Evolutionary conservation across 371 early-diverging fungal genomes (phyloP), one percentile per base, ranked within the genome.

Genomic region (Mucor piriformis): DNA sequence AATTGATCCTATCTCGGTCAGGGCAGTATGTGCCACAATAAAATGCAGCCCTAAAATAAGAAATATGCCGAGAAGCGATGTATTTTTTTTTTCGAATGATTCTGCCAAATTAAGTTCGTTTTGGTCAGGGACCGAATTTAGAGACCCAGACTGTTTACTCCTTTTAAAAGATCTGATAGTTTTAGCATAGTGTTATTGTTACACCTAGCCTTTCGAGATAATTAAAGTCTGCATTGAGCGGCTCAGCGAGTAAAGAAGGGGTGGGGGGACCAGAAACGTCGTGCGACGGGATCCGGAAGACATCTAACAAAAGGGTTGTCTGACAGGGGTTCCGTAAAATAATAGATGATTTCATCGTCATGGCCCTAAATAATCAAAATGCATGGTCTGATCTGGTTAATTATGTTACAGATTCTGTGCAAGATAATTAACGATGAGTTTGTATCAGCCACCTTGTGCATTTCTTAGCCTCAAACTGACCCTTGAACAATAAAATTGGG

Each of bases 391-490:
- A 24, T 46, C 20, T 18, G 42, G 46, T 46, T 46, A 24, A 43
- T 43, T 18, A 21, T 20, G 20, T 29, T 29, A 29, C 29, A 10
- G 43, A 43, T 43, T 8, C 18, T 8, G 18, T 43, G 43, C 24
- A 25, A 12, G 11, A 23, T 46, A 46, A 46, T 46, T 46, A 46
- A 46, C 24, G 46, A 46, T 23, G 46, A 46, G 46, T 46, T 46
- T 46, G 20, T 46, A 21, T 43, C 24, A 46, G 46, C 46, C 46
- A 46, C 46, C 25, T 24, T 46, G 25, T 46, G 46, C 46, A 46
- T 12, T 12, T 46, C 12, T 24, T 11, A 20, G 18, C 8, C 18
- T 18, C 1, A 29, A 29, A 29, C 4, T 29, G 29, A 29, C 29
- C 29, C 29, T 29, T 29, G 29, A 29, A 29, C 29, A 29, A 29